A percentile compares a stretch with the other conserved stretches of the same genome.
Conservation (phyloP, 106 monocot species). For the Apostasia shenzhenica region DNA sequence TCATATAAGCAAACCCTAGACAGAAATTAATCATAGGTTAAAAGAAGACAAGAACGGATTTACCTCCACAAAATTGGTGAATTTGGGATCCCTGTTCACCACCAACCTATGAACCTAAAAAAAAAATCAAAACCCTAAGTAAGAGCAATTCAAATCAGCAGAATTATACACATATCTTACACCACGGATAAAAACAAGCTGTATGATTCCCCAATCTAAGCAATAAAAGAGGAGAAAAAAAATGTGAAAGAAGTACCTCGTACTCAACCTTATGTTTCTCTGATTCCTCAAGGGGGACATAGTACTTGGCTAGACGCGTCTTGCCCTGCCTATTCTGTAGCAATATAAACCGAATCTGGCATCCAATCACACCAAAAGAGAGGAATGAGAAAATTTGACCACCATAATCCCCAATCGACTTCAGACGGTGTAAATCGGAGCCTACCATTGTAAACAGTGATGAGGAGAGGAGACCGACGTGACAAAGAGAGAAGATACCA, state of each 20-base stretch:
- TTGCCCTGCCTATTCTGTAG: constrained; percentile 97
- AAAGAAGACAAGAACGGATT: neutral
- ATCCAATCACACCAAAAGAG: constrained; percentile 5
- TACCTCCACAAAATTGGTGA: constrained; percentile 99
- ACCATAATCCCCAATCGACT: neutral
- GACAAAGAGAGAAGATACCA: neutral
- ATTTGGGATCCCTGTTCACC: constrained; percentile 97
- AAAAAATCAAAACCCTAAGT: constrained; percentile 5
- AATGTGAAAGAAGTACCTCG: constrained; percentile 44
- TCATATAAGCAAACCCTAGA: neutral
- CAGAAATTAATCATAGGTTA: neutral
- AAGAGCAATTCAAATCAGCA: neutral
- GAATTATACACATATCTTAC: neutral
- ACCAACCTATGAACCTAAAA: constrained; percentile 89
- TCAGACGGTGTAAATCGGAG: neutral
- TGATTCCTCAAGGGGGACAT: constrained; percentile 90
- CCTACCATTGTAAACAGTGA: neutral
- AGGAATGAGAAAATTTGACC: neutral
- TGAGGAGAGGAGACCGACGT: neutral
- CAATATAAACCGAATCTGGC: constrained; percentile 95
- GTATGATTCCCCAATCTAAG: neutral
- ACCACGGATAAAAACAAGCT: no score
- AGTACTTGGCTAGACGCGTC: constrained; percentile 97
- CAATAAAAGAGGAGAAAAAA: neutral
- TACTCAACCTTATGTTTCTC: constrained; percentile 99